Percentiles rank a stretch among this genome's conserved stretches.
Conservation (phyloP, 805 yeast species). For the Candida multigemmis region DNA sequence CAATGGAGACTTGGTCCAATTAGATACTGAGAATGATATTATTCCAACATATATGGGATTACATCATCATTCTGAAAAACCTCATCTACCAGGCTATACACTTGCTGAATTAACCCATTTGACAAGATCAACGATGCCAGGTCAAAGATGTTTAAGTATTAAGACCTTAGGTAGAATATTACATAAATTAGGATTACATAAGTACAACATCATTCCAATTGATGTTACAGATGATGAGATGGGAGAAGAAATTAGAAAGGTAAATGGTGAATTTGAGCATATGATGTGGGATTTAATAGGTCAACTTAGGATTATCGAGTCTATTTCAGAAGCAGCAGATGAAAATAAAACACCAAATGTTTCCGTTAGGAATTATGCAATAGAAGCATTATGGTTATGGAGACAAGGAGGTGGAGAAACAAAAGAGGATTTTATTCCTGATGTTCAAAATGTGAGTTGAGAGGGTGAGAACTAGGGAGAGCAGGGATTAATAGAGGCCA, state of each 20-base stretch:
- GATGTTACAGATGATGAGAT: slow-evolving; percentile 28
- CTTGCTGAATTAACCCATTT: slow-evolving; percentile 72
- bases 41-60: slow-evolving; percentile 58
- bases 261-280: slow-evolving; percentile 33
- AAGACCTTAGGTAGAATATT: slow-evolving; percentile 82
- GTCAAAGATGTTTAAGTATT: slow-evolving; percentile 82
- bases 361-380: slow-evolving; percentile 73
- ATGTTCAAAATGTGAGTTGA: too few species aligned
- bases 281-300: slow-evolving; percentile 67
- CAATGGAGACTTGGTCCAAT: slow-evolving; percentile 63
- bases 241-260: slow-evolving; percentile 12
- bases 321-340: slow-evolving; percentile 59
- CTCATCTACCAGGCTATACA: slow-evolving; percentile 89
- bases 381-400: slow-evolving; percentile 91
- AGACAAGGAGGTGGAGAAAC: slow-evolving; percentile 38
- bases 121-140: slow-evolving; percentile 67
- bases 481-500: too few species aligned
- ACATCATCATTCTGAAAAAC: slow-evolving; percentile 87
- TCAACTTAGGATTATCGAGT: slow-evolving; percentile 52
- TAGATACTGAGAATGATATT: slow-evolving; percentile 15
- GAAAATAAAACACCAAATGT: slow-evolving; percentile 55
- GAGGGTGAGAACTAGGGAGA: too few species aligned
- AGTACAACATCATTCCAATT: slow-evolving; percentile 44
- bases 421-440: slow-evolving; percentile 16
- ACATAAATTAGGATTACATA: slow-evolving; percentile 65